phyloP scores from a whole-genome alignment of 2,329 filamentous ascomycete genomes.

The Cercospora sp. region DNA sequence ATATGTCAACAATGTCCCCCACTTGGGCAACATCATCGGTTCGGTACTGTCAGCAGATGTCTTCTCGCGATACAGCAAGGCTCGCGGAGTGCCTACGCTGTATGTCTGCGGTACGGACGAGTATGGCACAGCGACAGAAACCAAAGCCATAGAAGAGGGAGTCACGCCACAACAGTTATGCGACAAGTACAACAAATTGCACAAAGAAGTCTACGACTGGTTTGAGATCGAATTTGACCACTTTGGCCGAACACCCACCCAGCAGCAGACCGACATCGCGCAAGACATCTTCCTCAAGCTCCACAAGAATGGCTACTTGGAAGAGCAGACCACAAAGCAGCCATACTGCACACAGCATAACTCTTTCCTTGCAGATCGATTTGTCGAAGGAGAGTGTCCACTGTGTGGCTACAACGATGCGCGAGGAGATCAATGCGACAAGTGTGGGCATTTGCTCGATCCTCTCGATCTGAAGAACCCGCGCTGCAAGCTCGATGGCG shows the following conservation, averaged over 20 bases:
- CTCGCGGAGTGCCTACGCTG: slow-evolving; percentile 74
- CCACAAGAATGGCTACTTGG: slow-evolving; percentile 83
- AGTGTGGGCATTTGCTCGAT: slow-evolving; percentile 51
- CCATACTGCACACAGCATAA: slow-evolving; percentile 73
- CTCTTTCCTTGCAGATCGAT: slow-evolving; percentile 78
- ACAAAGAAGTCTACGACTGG: slow-evolving; percentile 91
- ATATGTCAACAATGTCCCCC: slow-evolving; percentile 74
- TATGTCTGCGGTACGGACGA: slow-evolving; percentile 90
- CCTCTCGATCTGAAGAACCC: slow-evolving; percentile 70
- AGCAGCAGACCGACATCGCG: slow-evolving; percentile 86
- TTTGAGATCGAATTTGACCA: slow-evolving; percentile 94
- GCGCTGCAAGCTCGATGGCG: slow-evolving; percentile 85
- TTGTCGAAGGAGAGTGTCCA: slow-evolving; percentile 76
- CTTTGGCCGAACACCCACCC: slow-evolving; percentile 88
- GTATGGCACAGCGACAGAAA: slow-evolving; percentile 94
- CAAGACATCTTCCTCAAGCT: slow-evolving; percentile 87
- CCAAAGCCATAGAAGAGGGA: slow-evolving; percentile 87
- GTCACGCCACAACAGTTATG: slow-evolving; percentile 81
- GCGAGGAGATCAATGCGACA: slow-evolving; percentile 56
- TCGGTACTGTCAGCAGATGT: slow-evolving; percentile 87
- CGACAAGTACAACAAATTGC: slow-evolving; percentile 87
- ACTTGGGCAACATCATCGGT: slow-evolving; percentile 85
- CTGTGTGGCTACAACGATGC: slow-evolving; percentile 61
- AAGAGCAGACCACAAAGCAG: slow-evolving; percentile 83
- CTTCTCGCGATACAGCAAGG: slow-evolving; percentile 71